These are phyloP conservation scores for Neurospora pannonica DNA, from an alignment of 495 filamentous ascomycete genomes.

Conservation along the genomic window DNA sequence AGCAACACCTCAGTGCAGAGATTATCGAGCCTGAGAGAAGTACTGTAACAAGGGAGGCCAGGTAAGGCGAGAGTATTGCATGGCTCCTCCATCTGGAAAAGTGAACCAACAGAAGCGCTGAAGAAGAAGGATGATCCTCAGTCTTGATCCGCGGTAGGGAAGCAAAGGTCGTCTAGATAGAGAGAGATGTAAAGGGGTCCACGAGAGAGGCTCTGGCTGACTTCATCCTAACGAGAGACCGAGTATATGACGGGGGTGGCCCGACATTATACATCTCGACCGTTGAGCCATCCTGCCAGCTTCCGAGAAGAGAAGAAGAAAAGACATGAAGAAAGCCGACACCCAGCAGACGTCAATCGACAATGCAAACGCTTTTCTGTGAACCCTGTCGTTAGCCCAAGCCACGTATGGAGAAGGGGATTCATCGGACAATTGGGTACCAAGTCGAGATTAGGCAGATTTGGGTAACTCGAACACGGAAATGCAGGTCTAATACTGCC, in stretches of 20 bases:
- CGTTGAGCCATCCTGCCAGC: neutral
- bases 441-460: neutral
- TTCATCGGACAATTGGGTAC: neutral
- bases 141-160: neutral
- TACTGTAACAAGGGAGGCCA: neutral
- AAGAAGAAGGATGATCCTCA: neutral
- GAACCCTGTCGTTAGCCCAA: neutral
- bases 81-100: neutral
- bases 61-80: neutral
- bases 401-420: neutral
- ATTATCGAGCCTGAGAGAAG: neutral
- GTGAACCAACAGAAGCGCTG: neutral
- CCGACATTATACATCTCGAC: neutral
- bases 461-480: neutral
- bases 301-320: neutral
- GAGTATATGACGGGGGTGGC: neutral
- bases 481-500: neutral
- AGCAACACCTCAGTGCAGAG: slow-evolving; percentile 21
- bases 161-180: slow-evolving; percentile 1
- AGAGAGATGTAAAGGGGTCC: neutral
- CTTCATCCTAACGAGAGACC: neutral
- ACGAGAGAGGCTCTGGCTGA: neutral
- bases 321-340: neutral
- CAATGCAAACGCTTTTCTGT: neutral
- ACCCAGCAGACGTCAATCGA: neutral